Evolutionary conservation across 2,329 filamentous ascomycete species (phyloP), one percentile per base, ranked within the genome.

Genomic region (Hortaea werneckii): DNA sequence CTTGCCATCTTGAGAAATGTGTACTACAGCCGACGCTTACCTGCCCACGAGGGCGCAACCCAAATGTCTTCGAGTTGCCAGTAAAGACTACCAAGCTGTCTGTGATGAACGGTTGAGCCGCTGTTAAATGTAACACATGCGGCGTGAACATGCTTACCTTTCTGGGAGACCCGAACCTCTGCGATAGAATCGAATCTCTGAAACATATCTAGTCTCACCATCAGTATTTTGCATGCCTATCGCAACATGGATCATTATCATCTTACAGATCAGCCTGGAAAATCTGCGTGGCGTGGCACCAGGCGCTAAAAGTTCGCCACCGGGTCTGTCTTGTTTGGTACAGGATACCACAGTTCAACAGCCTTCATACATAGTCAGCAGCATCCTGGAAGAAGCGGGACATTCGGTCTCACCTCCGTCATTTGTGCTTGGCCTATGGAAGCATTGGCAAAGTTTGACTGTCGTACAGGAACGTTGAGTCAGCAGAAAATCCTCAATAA

Each of bases 21-120:
- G 20, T 20, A 20, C 20, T 20, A 20, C 20, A 20, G 20, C 20
- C 20, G 20, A 20, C 20, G n/a, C 32, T 35, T 35, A 35, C 32
- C 26, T 12, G 77, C 75, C 77, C 77, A 80, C 0, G 75, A 77
- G 0, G 78, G 76, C 1, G 76, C 77, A 53, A 78, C 75, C 58
- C 56, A 60, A 47, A 79, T 74, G 54, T 82, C 79, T 52, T 82
- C 77, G 1, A 83, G 65, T 55, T 82, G 79, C 79, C 79, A 83
- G 58, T 81, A 82, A 5, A 83, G 57, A 8, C 69, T 72, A 0
- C 78, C 79, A 2, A 82, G 67, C 52, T 81, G 77, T 0, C 77
- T 67, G 49, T n/a, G 32, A 9, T n/a, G 32, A 9, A 35, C 4
- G 9, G n/a, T 2, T 35, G 4, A 20, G 20, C 20, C 20, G 20